Evolutionary conservation across 2,329 filamentous ascomycete species (phyloP), one percentile per base, ranked within the genome.

Genomic region (Epichloe sylvatica): DNA sequence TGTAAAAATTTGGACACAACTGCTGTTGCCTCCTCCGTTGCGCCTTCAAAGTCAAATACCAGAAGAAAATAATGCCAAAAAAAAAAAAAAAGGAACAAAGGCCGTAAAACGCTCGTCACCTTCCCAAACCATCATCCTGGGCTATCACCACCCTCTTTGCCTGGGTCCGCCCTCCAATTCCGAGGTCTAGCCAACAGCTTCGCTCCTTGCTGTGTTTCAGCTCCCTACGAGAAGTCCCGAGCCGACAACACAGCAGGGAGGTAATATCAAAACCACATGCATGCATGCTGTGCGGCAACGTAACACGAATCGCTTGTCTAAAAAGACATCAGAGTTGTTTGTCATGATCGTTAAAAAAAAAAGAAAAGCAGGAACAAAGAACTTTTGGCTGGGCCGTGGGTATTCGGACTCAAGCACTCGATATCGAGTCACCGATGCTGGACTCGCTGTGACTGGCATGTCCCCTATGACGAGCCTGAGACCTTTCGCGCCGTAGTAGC

Each of bases 401-500:
- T 47, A 54, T 51, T n/a, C 8, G 11, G 42, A 43, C 46, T 37
- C 4, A 33, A 37, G 47, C 38, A 30, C n/a, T 41, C 36, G 13
- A 41, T 11, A 30, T 30, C 30, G 8, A 30, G 33, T 46, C 46
- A 51, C 33, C 46, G 46, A 47, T 47, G 46, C 42, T 46, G 45
- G 45, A 46, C 37, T 33, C 36, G 41, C 47, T 38, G 34, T 21
- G 34, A 19, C 35, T 13, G 42, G 39, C 21, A 30, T 4, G 54
- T 55, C 52, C 54, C 62, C 59, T 66, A 64, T 45, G 64, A 61
- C 46, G 47, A 45, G 47, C 64, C 73, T 46, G 75, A 78, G 50
- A 78, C 72, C 66, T 80, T 80, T 52, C 77, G 70, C 38, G 68
- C 70, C 23, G 72, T 67, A 6, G 73, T 67, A 25, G 66, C 62